Percentiles rank a stretch among this genome's conserved stretches.
Conservation (phyloP, 371 early-diverging fungal species). For the Circinella umbellata region DNA sequence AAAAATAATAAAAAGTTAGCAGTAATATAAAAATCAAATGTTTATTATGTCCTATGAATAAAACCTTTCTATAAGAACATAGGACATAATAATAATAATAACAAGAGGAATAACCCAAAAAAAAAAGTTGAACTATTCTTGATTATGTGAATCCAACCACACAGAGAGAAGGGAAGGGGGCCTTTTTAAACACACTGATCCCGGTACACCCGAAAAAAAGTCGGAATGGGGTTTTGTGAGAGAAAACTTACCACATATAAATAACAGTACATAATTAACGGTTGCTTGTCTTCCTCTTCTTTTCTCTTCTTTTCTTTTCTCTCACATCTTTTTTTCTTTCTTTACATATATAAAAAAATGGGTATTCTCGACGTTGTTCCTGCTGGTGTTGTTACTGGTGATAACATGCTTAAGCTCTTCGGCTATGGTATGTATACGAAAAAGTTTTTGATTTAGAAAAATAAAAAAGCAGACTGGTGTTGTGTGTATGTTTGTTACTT, state of each 20-base stretch:
- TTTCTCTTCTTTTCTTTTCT: not conserved
- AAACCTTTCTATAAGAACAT: too few relatives aligned
- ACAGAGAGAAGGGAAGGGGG: not conserved
- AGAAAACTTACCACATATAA: not conserved
- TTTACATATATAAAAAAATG: conserved; percentile 45
- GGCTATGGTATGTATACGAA: conserved; percentile 56
- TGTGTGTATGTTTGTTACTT: not conserved
- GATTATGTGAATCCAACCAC: too few relatives aligned
- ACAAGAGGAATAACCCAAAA: too few relatives aligned
- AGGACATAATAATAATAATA: too few relatives aligned
- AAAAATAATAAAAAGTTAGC: too few relatives aligned
- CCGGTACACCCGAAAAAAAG: conserved; percentile 5
- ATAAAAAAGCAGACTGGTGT: too few relatives aligned
- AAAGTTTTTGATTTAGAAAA: too few relatives aligned
- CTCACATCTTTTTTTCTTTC: not conserved
- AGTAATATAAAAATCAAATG: too few relatives aligned
- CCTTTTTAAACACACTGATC: not conserved
- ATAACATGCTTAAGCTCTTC: conserved; percentile 85
- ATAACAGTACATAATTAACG: not conserved
- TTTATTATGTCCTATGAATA: too few relatives aligned
- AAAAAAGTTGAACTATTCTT: too few relatives aligned
- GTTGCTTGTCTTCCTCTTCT: not conserved
- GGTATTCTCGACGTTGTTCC: conserved; percentile 84
- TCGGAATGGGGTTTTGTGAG: not conserved
- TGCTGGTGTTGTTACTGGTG: conserved; percentile 90